Conservation (phyloP, 805 yeast species). For the Candida gorgasii region DNA sequence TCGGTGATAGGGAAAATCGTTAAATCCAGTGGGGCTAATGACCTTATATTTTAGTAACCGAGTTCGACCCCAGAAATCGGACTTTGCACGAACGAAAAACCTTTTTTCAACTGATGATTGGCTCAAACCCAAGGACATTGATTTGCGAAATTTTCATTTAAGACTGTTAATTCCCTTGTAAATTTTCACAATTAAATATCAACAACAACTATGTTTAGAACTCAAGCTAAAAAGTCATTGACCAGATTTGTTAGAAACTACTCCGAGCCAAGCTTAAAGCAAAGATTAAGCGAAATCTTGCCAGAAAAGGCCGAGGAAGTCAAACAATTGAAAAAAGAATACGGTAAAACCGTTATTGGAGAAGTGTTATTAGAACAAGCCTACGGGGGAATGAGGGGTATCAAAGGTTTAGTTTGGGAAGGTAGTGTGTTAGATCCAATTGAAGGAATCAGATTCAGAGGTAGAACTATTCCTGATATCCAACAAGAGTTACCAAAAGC, state of each 20-base stretch:
- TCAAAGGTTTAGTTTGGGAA: slow-evolving; percentile 76
- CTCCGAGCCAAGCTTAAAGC: slow-evolving; percentile 69
- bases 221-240: slow-evolving; percentile 8
- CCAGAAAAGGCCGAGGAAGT: slow-evolving; percentile 93
- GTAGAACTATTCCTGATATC: slow-evolving; percentile 71
- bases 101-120: slow-evolving; percentile 3
- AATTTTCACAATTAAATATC: neutral
- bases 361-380: slow-evolving; percentile 47
- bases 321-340: slow-evolving; percentile 83
- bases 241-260: slow-evolving; percentile 24
- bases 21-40: slow-evolving; percentile 5
- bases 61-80: slow-evolving; percentile 9
- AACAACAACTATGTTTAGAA: neutral
- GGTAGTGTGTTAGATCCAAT: slow-evolving; percentile 75
- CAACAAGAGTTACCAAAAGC: slow-evolving; percentile 65
- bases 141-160: slow-evolving; percentile 8
- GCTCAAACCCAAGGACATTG: slow-evolving; percentile 6
- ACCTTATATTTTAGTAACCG: slow-evolving; percentile 1
- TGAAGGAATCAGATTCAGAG: slow-evolving; percentile 78
- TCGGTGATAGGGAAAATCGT: slow-evolving; percentile 4
- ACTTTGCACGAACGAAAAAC: slow-evolving; percentile 5
- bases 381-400: slow-evolving; percentile 81
- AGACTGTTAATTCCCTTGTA: slow-evolving; percentile 3
- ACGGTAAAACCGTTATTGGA: slow-evolving; percentile 73
- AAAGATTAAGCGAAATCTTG: slow-evolving; percentile 87